These are phyloP conservation scores for Acer negundo DNA, from an alignment of 345 rosid genomes.

Conservation along the genomic window DNA sequence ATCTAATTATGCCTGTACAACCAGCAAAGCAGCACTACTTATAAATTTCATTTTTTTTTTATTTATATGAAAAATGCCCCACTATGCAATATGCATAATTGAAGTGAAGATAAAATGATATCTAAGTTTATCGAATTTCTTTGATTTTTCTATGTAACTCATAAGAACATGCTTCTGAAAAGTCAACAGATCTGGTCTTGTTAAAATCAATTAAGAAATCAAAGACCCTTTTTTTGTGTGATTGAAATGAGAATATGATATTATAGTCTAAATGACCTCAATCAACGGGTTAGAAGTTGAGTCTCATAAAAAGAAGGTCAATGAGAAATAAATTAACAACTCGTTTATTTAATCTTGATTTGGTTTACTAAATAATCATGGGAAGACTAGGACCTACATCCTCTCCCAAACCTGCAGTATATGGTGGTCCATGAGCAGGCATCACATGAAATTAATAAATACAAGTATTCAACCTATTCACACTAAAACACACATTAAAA, in stretches of 20 bases:
- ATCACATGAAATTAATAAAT: neutral
- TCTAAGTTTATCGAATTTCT: neutral
- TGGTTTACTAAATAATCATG: neutral
- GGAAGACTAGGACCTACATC: neutral
- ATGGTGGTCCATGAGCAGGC: neutral
- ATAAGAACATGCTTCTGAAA: neutral
- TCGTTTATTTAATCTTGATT: neutral
- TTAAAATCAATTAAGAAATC: neutral
- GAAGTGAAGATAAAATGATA: neutral
- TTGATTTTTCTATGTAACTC: neutral
- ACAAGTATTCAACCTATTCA: neutral
- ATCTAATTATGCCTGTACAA: neutral
- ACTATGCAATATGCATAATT: neutral
- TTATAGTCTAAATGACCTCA: neutral
- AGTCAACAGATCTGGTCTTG: neutral
- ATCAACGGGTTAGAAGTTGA: neutral
- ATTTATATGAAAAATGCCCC: neutral
- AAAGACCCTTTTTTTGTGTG: neutral
- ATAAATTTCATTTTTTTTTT: neutral
- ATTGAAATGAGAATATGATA: too few relatives aligned
- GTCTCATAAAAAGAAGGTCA: neutral
- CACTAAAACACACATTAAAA: neutral
- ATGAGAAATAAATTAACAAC: neutral
- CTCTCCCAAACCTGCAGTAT: neutral
- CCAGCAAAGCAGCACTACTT: constrained; percentile 1